Percentiles rank a stretch among this genome's conserved stretches.
phyloP scores from a whole-genome alignment of 352 stramenopile species.

The Globisporangium ultimum region DNA sequence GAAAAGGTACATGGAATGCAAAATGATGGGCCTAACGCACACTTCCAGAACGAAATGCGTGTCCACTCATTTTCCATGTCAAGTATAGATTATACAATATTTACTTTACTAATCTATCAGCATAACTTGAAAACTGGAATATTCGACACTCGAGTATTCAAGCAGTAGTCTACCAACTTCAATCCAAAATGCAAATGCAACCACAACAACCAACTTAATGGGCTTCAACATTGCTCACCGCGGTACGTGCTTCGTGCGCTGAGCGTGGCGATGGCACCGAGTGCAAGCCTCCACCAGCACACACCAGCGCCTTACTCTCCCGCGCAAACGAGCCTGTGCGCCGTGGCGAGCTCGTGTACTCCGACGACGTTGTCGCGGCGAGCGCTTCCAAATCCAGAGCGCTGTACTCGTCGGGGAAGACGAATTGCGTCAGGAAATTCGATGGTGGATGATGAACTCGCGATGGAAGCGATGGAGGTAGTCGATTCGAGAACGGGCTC shows the following conservation, averaged over 20 bases:
- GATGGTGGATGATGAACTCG: neutral
- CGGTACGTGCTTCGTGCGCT: too few species aligned
- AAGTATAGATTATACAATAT: neutral
- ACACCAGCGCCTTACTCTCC: neutral
- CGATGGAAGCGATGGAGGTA: neutral
- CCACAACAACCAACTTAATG: too few species aligned
- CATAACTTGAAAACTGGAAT: too few species aligned
- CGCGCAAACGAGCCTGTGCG: constrained; percentile 1
- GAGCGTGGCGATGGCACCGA: too few species aligned
- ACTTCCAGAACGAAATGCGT: constrained; percentile 1
- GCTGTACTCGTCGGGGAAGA: constrained; percentile 14
- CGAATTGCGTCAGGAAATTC: constrained; percentile 1
- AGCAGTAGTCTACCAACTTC: too few species aligned
- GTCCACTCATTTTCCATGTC: neutral
- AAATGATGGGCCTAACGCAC: constrained; percentile 12
- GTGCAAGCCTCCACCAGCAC: neutral
- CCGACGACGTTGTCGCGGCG: constrained; percentile 14
- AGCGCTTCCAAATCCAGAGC: constrained; percentile 30
- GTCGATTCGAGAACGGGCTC: neutral
- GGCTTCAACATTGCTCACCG: too few species aligned
- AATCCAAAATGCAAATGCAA: too few species aligned
- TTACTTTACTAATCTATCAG: neutral
- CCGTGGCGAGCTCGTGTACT: constrained; percentile 19
- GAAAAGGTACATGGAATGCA: neutral
- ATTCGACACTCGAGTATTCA: too few species aligned